Base-by-base conservation (phyloP, 176 grass and related monocot species). In the Phoenix dactylifera region DNA sequence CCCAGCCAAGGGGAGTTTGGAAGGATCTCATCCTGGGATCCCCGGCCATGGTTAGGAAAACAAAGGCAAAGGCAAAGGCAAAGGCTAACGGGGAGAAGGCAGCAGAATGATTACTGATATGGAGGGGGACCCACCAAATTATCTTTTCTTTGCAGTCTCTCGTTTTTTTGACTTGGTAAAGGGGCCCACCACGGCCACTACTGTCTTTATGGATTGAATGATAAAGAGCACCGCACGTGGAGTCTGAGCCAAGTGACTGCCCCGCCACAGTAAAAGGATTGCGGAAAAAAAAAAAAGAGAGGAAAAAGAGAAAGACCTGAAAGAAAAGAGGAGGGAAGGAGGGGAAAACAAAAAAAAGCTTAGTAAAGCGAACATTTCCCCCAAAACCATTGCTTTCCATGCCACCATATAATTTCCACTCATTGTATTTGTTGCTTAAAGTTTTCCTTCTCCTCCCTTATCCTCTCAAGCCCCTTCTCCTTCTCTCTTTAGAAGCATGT, bases 191-290 rank as follows among this genome's bases (percentile, higher is more conserved):
- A 57, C 57, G 63, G 50, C 50, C 70, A 76, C 63, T 60, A 69
- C 73, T 64, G 70, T 86, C 82, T 88, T 79, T 76, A 72, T 55
- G 66, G 80, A 78, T 80, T 91, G 87, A 83, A 83, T 88, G 87
- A 77, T 85, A 88, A 85, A 97, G 84, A 83, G 60, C 81, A 76
- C 73, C 88, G 74, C 93, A 98, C 93, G 93, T 98, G 88, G 88
- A 86, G 49, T 76, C 93, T 92, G 93, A 83, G 22, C 83, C 86
- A 79, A 85, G 71, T 82, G 80, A 87, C 86, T 87, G 86, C 86
- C 80, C 83, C 73, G 60, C 73, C 72, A 77, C 84, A 85, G 78
- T 79, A 60, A 89, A 73, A 61, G 61, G 64, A 68, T 76, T 76
- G 70, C 69, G 70, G 73, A 70, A 68, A 71, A 73, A 24, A 63